A percentile compares a stretch with the other conserved stretches of the same genome.
phyloP scores from a whole-genome alignment of 805 yeast species.

The Starmerella sp. region DNA sequence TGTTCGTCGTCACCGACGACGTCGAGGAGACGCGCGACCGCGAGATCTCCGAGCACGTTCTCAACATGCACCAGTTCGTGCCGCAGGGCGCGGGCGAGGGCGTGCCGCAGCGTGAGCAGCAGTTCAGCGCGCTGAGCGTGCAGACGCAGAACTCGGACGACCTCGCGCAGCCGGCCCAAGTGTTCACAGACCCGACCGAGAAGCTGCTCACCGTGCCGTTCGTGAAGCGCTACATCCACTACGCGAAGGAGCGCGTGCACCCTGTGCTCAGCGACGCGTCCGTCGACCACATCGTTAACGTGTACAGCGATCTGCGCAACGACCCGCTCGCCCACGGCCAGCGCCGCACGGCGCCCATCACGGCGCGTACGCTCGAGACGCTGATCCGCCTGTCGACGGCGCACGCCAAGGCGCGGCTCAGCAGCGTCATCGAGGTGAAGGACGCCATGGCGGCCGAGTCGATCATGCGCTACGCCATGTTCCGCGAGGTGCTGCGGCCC shows the following conservation, averaged over 20 bases:
- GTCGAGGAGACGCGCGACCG: conserved; percentile 77
- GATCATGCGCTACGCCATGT: conserved; percentile 71
- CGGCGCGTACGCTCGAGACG: conserved; percentile 97
- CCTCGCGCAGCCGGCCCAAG: conserved; percentile 28
- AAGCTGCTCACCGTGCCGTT: conserved; percentile 66
- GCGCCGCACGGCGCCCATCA: conserved; percentile 76
- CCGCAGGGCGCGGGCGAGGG: conserved; percentile 88
- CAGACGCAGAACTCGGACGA: conserved; percentile 43
- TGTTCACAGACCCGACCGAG: conserved; percentile 41
- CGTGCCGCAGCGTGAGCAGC: conserved; percentile 76
- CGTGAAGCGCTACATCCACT: conserved; percentile 83
- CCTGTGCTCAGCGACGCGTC: conserved; percentile 75
- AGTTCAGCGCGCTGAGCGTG: conserved; percentile 62
- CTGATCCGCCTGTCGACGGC: conserved; percentile 90
- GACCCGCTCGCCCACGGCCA: conserved; percentile 39
- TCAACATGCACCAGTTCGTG: conserved; percentile 81
- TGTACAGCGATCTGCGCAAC: conserved; percentile 74
- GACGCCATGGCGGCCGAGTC: conserved; percentile 85
- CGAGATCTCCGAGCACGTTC: conserved; percentile 82
- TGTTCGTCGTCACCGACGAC: conserved; percentile 93
- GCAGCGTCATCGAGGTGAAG: conserved; percentile 55
- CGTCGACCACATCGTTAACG: conserved; percentile 64
- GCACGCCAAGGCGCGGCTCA: conserved; percentile 89
- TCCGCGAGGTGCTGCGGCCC: conserved; percentile 54
- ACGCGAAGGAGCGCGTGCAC: conserved; percentile 76